phyloP scores from a whole-genome alignment of 345 rosid species.

The Erodium maritimum region DNA sequence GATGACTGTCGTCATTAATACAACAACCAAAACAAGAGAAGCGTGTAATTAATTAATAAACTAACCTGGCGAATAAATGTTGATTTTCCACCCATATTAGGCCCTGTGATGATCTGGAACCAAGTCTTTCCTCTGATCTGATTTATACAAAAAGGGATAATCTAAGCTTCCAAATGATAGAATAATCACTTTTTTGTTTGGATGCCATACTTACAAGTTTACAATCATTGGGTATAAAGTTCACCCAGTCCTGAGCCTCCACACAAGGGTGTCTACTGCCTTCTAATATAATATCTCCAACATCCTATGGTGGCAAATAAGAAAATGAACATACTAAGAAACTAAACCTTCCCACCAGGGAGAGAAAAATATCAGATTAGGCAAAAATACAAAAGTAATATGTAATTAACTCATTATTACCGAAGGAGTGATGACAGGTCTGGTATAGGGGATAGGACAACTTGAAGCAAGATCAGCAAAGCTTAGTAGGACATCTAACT shows the following conservation, averaged over 20 bases:
- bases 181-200: slow-evolving; percentile 1
- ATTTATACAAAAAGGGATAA: slow-evolving; percentile 15
- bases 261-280: slow-evolving; percentile 97
- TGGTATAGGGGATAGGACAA: slow-evolving; percentile 83
- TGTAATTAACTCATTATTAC: slow-evolving; percentile 26
- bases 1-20: background rate
- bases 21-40: background rate
- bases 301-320: slow-evolving; percentile 40
- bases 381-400: slow-evolving; percentile 10
- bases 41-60: slow-evolving; percentile 3
- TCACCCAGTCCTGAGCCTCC: slow-evolving; percentile 99
- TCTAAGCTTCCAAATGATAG: slow-evolving; percentile 14
- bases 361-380: slow-evolving; percentile 4
- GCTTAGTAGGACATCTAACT: slow-evolving; percentile 88
- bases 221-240: slow-evolving; percentile 96
- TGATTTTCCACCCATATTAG: slow-evolving; percentile 99
- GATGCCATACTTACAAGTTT: slow-evolving; percentile 52
- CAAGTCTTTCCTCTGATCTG: slow-evolving; percentile 88
- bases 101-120: slow-evolving; percentile 97
- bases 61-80: slow-evolving; percentile 91
- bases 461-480: slow-evolving; percentile 93
- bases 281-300: slow-evolving; percentile 71
- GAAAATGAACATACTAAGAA: slow-evolving; percentile 4
- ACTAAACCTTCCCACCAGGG: slow-evolving; percentile 1
- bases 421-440: slow-evolving; percentile 73